These are phyloP conservation scores for Cymbidium sinense DNA, from an alignment of 106 monocot genomes.

Conservation along the genomic window DNA sequence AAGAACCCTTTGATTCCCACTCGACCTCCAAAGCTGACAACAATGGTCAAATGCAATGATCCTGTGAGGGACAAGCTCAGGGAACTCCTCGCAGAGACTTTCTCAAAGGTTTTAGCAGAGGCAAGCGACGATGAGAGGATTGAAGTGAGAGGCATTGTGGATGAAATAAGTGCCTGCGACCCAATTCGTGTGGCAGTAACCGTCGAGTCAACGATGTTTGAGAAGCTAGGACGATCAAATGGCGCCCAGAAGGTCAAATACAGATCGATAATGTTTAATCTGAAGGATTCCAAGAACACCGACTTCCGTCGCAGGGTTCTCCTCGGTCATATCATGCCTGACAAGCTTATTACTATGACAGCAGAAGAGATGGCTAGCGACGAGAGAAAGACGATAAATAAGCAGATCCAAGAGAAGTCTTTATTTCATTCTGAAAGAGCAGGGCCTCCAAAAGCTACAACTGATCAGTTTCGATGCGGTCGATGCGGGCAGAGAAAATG, in stretches of 20 bases:
- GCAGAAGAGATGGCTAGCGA: constrained; percentile 98
- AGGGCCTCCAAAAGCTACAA: constrained; percentile 66
- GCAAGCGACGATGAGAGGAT: constrained; percentile 33
- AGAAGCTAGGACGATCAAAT: constrained; percentile 60
- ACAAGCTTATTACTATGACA: constrained; percentile 38
- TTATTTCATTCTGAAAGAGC: constrained; percentile 75
- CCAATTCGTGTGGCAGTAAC: constrained; percentile 70
- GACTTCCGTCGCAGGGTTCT: constrained; percentile 89
- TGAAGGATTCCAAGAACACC: constrained; percentile 81
- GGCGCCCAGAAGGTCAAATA: constrained; percentile 69
- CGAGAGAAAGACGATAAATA: constrained; percentile 56
- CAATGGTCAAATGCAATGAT: constrained; percentile 73
- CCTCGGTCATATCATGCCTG: constrained; percentile 56
- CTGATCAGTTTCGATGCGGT: constrained; percentile 91
- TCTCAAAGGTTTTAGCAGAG: constrained; percentile 60
- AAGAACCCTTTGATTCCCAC: constrained; percentile 13
- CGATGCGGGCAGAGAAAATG: constrained; percentile 69
- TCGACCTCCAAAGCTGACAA: constrained; percentile 44
- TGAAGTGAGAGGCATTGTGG: constrained; percentile 50
- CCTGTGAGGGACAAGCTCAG: constrained; percentile 56
- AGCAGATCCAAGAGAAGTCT: constrained; percentile 88
- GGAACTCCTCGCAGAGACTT: constrained; percentile 70
- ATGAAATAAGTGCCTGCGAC: constrained; percentile 62
- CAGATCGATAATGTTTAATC: constrained; percentile 88
- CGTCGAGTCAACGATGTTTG: constrained; percentile 67